phyloP scores from a whole-genome alignment of 2,329 filamentous ascomycete species.

The Microdochium nivale region DNA sequence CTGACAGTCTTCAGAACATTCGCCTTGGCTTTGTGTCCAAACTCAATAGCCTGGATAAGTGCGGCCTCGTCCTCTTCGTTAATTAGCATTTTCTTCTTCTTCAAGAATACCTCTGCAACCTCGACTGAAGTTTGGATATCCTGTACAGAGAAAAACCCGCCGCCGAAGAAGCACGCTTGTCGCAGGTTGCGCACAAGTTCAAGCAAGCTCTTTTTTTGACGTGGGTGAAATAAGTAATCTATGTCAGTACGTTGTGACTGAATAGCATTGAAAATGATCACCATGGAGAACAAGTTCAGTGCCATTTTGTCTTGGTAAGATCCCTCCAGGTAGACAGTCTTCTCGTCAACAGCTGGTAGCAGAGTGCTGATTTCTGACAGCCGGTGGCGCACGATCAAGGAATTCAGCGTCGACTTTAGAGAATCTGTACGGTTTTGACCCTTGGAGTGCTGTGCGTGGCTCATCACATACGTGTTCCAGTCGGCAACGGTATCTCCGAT shows the following conservation, averaged over 20 bases:
- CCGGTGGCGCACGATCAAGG: slow-evolving; percentile 73
- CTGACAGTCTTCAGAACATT: slow-evolving; percentile 60
- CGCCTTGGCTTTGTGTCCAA: slow-evolving; percentile 49
- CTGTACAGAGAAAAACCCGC: slow-evolving; percentile 60
- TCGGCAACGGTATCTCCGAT: slow-evolving; percentile 50
- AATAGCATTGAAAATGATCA: slow-evolving; percentile 77
- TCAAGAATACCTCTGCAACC: slow-evolving; percentile 59
- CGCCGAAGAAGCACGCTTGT: slow-evolving; percentile 77
- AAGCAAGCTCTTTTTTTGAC: slow-evolving; percentile 58
- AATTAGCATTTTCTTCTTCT: slow-evolving; percentile 50
- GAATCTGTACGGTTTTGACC: slow-evolving; percentile 51
- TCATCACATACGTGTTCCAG: slow-evolving; percentile 67
- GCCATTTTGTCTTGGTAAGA: slow-evolving; percentile 79
- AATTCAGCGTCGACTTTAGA: slow-evolving; percentile 62
- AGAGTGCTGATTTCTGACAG: slow-evolving; percentile 60
- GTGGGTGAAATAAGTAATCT: slow-evolving; percentile 83
- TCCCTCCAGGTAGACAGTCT: slow-evolving; percentile 65
- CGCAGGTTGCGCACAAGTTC: slow-evolving; percentile 69
- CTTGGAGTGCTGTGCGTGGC: slow-evolving; percentile 39
- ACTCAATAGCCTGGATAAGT: slow-evolving; percentile 55
- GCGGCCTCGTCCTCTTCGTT: slow-evolving; percentile 49
- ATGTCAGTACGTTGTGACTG: slow-evolving; percentile 76
- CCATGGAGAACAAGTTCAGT: slow-evolving; percentile 76
- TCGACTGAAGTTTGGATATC: slow-evolving; percentile 58
- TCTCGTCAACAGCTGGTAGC: slow-evolving; percentile 66